Percentiles rank a stretch among this genome's conserved stretches.
phyloP scores from a whole-genome alignment of 345 rosid genomes.

The Euphorbia peplus region DNA sequence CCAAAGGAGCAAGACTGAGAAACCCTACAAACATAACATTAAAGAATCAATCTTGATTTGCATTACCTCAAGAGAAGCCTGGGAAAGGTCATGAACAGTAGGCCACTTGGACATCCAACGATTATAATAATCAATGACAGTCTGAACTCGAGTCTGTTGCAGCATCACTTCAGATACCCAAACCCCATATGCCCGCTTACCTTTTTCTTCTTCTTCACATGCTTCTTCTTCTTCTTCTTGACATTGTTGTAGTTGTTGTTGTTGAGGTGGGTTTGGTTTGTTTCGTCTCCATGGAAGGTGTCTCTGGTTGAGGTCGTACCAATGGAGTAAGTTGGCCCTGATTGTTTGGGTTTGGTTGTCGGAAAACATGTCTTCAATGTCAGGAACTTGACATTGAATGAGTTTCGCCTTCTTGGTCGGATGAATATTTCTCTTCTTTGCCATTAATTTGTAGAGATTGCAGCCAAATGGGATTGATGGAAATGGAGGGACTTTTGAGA shows the following conservation, averaged over 20 bases:
- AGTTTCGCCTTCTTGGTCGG: slow-evolving; percentile 8
- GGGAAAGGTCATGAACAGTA: slow-evolving; percentile 62
- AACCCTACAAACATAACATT: neutral
- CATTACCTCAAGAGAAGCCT: slow-evolving; percentile 75
- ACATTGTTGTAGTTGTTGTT: too few relatives aligned
- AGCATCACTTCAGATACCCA: slow-evolving; percentile 98
- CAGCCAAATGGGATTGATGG: neutral
- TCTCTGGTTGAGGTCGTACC: slow-evolving; percentile 70
- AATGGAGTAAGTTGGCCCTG: slow-evolving; percentile 49
- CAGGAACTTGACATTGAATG: slow-evolving; percentile 15
- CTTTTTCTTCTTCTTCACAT: slow-evolving; percentile 32
- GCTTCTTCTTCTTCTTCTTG: slow-evolving; percentile 22
- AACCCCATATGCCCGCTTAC: slow-evolving; percentile 71
- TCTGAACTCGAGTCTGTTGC: slow-evolving; percentile 94
- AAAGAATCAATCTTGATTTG: neutral
- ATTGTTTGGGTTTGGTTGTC: slow-evolving; percentile 45
- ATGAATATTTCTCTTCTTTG: slow-evolving; percentile 8
- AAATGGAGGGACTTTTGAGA: neutral
- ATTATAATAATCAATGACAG: slow-evolving; percentile 76
- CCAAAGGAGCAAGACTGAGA: neutral
- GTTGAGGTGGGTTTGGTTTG: slow-evolving; percentile 4
- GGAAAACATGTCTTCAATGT: slow-evolving; percentile 75
- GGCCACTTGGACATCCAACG: slow-evolving; percentile 97
- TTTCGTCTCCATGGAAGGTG: slow-evolving; percentile 81
- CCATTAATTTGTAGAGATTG: slow-evolving; percentile 3